Conservation (phyloP, 495 filamentous ascomycete species). For the Elasticomyces elasticus region DNA sequence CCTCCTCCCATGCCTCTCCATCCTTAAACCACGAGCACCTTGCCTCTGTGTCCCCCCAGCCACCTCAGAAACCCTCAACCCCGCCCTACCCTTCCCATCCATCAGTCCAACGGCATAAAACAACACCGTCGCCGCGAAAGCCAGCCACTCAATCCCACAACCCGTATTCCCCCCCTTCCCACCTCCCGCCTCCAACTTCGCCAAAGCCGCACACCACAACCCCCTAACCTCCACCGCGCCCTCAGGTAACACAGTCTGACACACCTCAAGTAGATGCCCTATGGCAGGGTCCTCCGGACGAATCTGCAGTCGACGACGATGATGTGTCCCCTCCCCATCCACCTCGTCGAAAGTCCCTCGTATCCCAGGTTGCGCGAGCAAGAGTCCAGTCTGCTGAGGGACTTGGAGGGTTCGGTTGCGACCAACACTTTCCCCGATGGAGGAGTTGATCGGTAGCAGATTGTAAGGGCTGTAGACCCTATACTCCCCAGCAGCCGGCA, state of each 20-base stretch:
- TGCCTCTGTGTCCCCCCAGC: conserved; percentile 7
- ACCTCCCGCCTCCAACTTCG: not conserved
- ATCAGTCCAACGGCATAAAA: not conserved
- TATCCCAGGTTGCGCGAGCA: not conserved
- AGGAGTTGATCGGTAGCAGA: not conserved
- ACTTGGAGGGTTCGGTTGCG: conserved; percentile 5
- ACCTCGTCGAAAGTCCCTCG: conserved; percentile 15
- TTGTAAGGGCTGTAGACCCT: not conserved
- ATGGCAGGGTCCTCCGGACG: conserved; percentile 3
- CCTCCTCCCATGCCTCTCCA: not conserved
- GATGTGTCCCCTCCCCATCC: conserved; percentile 5
- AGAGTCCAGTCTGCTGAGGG: not conserved
- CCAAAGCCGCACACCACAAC: conserved; percentile 15
- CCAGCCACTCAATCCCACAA: conserved; percentile 3
- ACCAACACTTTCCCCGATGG: conserved; percentile 6
- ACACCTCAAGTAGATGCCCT: conserved; percentile 9
- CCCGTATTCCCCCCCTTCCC: not conserved
- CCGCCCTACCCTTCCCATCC: conserved; percentile 12
- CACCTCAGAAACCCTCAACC: not conserved
- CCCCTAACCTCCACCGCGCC: not conserved
- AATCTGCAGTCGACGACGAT: conserved; percentile 15
- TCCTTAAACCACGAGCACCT: not conserved
- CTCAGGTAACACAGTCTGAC: conserved; percentile 9
- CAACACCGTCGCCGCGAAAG: conserved; percentile 9
- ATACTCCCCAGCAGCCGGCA: not conserved